These are phyloP conservation scores for Pluteus cervinus DNA, from an alignment of 768 basidiomycete genomes.

Conservation along the genomic window DNA sequence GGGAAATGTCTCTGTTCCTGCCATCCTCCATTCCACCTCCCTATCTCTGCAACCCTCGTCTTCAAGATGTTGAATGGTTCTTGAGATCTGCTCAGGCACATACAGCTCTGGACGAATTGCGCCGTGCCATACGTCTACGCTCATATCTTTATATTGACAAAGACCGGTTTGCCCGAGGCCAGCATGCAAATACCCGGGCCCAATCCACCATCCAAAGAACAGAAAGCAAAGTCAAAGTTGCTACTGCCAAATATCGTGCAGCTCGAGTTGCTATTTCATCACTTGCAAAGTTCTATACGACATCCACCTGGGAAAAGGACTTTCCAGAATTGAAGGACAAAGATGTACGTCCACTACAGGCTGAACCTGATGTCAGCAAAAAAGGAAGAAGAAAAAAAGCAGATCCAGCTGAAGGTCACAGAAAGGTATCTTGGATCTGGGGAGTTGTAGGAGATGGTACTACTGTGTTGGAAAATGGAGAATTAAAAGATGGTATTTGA, in stretches of 20 bases:
- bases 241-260: background rate
- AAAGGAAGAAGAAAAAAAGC: too few relatives aligned
- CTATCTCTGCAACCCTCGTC: background rate
- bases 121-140: background rate
- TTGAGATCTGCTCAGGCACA: conserved; percentile 1
- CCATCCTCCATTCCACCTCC: background rate
- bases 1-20: background rate
- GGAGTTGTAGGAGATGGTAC: conserved; percentile 8
- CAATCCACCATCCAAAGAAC: background rate
- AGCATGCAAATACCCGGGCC: background rate
- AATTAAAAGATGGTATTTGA: conserved; percentile 10
- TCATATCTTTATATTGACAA: background rate
- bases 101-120: background rate
- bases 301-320: background rate
- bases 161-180: background rate
- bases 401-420: conserved; percentile 6
- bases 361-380: too few relatives aligned
- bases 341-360: background rate
- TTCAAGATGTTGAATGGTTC: background rate
- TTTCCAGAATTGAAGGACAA: background rate
- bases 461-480: conserved; percentile 2
- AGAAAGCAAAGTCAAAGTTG: background rate
- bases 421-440: conserved; percentile 14
- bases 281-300: background rate
- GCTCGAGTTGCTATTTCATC: background rate